Evolutionary conservation across 1,284 basidiomycete genomes (phyloP).

Genomic region (Sporisorium exsertum): DNA sequence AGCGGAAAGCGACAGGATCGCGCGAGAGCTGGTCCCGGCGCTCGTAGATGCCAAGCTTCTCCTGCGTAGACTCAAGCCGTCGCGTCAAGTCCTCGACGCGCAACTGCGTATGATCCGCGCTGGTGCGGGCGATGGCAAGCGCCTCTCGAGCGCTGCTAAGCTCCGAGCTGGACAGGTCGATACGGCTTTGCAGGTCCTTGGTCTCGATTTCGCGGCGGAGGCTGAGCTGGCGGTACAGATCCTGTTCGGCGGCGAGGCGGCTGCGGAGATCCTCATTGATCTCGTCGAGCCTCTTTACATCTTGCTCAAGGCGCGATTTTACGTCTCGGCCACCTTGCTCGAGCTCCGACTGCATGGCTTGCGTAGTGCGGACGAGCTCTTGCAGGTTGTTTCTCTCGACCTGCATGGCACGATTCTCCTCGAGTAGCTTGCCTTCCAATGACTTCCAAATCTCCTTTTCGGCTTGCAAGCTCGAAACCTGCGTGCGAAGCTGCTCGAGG

Average conservation of each 20-base stretch:
- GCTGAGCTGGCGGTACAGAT: constrained; percentile 78
- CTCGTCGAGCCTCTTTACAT: constrained; percentile 77
- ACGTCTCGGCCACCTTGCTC: constrained; percentile 85
- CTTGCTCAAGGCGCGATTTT: constrained; percentile 80
- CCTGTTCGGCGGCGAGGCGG: constrained; percentile 83
- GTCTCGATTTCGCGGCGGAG: constrained; percentile 84
- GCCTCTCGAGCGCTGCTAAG: constrained; percentile 79
- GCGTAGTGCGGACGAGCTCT: constrained; percentile 86
- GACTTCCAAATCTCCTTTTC: constrained; percentile 77
- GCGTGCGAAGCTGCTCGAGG: constrained; percentile 74
- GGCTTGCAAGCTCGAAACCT: constrained; percentile 84
- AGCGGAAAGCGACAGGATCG: constrained; percentile 42
- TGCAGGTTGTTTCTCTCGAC: constrained; percentile 85
- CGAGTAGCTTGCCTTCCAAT: constrained; percentile 73
- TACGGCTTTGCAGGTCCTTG: constrained; percentile 79
- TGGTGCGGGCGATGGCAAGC: constrained; percentile 81
- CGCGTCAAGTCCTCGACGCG: constrained; percentile 79
- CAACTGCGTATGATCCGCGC: constrained; percentile 82
- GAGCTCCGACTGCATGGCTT: constrained; percentile 87
- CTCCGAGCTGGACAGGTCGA: constrained; percentile 81
- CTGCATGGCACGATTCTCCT: constrained; percentile 83
- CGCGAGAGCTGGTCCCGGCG: constrained; percentile 72
- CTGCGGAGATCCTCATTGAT: constrained; percentile 78
- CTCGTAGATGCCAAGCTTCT: constrained; percentile 88
- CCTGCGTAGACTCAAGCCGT: constrained; percentile 80